Percentiles rank a stretch among this genome's conserved stretches.
Evolutionary conservation across 2,329 filamentous ascomycete species (phyloP).

Genomic region (Cercospora beticola): DNA sequence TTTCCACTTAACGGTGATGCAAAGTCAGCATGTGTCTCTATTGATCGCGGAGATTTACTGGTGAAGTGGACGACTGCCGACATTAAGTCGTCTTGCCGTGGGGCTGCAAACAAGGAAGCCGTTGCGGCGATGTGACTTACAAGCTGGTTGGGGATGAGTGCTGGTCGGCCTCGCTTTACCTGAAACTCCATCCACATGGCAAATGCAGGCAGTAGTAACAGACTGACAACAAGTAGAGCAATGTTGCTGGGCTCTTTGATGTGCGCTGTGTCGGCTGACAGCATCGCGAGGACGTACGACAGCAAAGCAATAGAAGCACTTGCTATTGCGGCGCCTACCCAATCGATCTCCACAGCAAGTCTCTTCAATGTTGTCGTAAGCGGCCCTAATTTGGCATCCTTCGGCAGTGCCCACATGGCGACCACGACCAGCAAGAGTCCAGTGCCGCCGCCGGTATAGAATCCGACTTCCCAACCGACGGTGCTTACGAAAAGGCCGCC

Average conservation of each 20-base stretch:
- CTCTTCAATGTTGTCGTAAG: conserved; percentile 28
- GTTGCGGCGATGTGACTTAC: background rate
- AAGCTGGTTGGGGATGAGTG: conserved; percentile 62
- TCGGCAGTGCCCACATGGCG: conserved; percentile 43
- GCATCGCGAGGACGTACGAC: conserved; percentile 48
- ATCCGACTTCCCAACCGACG: conserved; percentile 55
- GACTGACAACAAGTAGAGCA: conserved; percentile 47
- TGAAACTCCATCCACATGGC: conserved; percentile 56
- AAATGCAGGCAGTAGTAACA: conserved; percentile 51
- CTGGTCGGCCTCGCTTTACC: conserved; percentile 48
- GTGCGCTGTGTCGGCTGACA: conserved; percentile 24
- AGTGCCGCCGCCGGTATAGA: conserved; percentile 49
- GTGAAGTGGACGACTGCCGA: background rate
- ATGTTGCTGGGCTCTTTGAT: conserved; percentile 25
- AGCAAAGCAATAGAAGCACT: conserved; percentile 51
- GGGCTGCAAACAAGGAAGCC: background rate
- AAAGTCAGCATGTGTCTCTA: background rate
- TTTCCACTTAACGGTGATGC: conserved; percentile 46
- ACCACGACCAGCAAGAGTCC: conserved; percentile 43
- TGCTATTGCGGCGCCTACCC: conserved; percentile 51
- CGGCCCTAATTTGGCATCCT: conserved; percentile 27
- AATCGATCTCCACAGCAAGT: conserved; percentile 52
- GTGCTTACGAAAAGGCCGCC: conserved; percentile 51
- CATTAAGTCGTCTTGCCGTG: background rate
- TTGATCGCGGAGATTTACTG: background rate